Evolutionary conservation across 768 basidiomycete species (phyloP).

Genomic region (Rhodocollybia butyracea): DNA sequence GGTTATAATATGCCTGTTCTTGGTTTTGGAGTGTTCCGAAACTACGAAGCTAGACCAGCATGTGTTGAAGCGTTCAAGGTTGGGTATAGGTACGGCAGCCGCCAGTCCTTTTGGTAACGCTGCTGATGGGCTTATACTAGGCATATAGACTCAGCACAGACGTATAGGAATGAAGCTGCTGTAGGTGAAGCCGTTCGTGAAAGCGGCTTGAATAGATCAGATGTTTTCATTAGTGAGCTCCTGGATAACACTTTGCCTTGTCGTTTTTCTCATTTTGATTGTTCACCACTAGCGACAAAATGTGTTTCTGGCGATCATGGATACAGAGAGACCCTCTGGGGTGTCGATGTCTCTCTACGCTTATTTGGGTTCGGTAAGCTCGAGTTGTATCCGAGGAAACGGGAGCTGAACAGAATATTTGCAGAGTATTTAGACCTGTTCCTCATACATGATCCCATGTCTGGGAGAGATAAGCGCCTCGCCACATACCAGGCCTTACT

Average conservation of each 20-base stretch:
- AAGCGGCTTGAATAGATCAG: conserved; percentile 49
- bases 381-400: not conserved
- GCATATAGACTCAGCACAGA: conserved; percentile 72
- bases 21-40: conserved; percentile 72
- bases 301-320: conserved; percentile 54
- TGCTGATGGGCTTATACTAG: conserved; percentile 17
- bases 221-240: conserved; percentile 68
- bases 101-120: not conserved
- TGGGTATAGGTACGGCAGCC: conserved; percentile 66
- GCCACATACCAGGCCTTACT: conserved; percentile 69
- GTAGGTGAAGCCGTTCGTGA: conserved; percentile 60
- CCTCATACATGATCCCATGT: conserved; percentile 71
- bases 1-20: conserved; percentile 62
- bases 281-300: conserved; percentile 57
- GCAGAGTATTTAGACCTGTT: conserved; percentile 72
- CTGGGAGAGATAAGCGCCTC: conserved; percentile 63
- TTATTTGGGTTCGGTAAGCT: conserved; percentile 54
- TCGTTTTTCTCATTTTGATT: not conserved
- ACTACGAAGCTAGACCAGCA: conserved; percentile 51
- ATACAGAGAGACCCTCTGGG: conserved; percentile 55
- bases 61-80: conserved; percentile 59
- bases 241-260: not conserved
- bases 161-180: conserved; percentile 61
- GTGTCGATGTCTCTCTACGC: conserved; percentile 59
- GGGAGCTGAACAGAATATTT: conserved; percentile 6